Percentiles rank a stretch among this genome's conserved stretches.
Conservation (phyloP, 73 alveolate genomes). For the Paramecium caudatum region DNA sequence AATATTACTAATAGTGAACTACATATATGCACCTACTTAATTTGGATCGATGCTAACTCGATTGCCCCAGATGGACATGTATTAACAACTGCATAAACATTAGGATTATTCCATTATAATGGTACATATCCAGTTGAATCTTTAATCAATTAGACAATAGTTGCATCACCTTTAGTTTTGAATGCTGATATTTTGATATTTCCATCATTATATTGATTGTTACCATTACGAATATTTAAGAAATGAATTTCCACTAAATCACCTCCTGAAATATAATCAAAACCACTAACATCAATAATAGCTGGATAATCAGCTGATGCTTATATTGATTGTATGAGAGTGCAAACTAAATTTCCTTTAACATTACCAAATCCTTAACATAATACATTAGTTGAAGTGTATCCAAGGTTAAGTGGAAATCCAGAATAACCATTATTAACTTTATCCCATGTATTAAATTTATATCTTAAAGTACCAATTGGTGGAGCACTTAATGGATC, state of each 20-base stretch:
- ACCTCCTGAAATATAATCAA: slow-evolving; percentile 39
- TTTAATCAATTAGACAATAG: slow-evolving; percentile 42
- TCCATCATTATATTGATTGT: slow-evolving; percentile 25
- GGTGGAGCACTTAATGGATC: slow-evolving; percentile 72
- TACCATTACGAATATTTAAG: slow-evolving; percentile 25
- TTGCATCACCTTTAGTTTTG: slow-evolving; percentile 67
- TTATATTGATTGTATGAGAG: slow-evolving; percentile 21
- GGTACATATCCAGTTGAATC: slow-evolving; percentile 52
- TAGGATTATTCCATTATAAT: slow-evolving; percentile 10
- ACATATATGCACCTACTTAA: slow-evolving; percentile 64
- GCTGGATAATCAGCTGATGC: slow-evolving; percentile 61
- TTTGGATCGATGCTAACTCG: slow-evolving; percentile 43
- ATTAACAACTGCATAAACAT: background rate
- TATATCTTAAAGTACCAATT: slow-evolving; percentile 52
- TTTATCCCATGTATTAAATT: slow-evolving; percentile 62
- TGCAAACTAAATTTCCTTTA: slow-evolving; percentile 56
- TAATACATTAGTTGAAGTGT: background rate
- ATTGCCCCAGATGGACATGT: slow-evolving; percentile 22
- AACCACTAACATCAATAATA: slow-evolving; percentile 68
- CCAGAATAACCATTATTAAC: slow-evolving; percentile 62
- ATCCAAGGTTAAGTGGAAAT: slow-evolving; percentile 46
- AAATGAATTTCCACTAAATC: slow-evolving; percentile 64
- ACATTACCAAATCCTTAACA: slow-evolving; percentile 45
- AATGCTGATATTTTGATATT: slow-evolving; percentile 33
- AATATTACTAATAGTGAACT: background rate